Conservation (phyloP, 805 yeast species). For the Wickerhamomyces pijperi region DNA sequence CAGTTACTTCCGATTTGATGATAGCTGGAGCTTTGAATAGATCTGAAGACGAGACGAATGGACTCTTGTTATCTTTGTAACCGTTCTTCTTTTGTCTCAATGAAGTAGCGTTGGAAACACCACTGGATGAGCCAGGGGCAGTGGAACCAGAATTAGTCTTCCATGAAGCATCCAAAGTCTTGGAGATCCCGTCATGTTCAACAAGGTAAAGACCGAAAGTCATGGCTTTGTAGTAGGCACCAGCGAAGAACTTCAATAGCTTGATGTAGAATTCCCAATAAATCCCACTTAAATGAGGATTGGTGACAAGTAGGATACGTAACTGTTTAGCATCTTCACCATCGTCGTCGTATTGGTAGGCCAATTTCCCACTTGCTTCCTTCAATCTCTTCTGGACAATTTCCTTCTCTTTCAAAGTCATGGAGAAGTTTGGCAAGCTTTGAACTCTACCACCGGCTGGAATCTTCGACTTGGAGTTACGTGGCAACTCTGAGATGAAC, state of each 20-base stretch:
- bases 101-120: neutral
- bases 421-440: neutral
- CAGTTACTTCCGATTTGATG: neutral
- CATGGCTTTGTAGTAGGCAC: neutral
- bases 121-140: neutral
- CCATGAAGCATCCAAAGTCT: neutral
- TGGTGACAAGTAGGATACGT: neutral
- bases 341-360: neutral
- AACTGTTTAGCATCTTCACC: neutral
- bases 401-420: neutral
- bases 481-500: neutral
- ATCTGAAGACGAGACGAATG: neutral
- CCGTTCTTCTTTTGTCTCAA: neutral
- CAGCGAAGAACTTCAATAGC: neutral
- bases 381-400: neutral
- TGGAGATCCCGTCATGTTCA: neutral
- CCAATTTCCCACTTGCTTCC: neutral
- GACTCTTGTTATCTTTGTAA: neutral
- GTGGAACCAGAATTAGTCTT: neutral
- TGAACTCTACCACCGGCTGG: neutral
- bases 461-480: neutral
- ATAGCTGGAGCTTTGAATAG: neutral
- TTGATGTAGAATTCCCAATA: neutral
- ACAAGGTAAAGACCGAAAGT: neutral
- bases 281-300: neutral